phyloP scores from a whole-genome alignment of 768 basidiomycete genomes.

The Hygrophorus pudorinus region DNA sequence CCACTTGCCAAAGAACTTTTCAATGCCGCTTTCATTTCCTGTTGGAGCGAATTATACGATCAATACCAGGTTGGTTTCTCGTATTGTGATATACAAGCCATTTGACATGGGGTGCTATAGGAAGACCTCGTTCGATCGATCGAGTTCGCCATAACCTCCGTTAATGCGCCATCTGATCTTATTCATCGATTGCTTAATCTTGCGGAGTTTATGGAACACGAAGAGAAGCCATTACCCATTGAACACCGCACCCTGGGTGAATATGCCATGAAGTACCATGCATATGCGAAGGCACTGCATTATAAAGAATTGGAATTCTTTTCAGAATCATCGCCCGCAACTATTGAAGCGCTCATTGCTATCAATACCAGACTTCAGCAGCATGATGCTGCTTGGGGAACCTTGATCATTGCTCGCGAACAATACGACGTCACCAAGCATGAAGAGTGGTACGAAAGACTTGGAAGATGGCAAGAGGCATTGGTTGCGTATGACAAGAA shows the following conservation, averaged over 20 bases:
- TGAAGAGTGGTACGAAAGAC: slow-evolving; percentile 97
- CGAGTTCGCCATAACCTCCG: slow-evolving; percentile 73
- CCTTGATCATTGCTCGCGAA: slow-evolving; percentile 79
- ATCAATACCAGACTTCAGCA: slow-evolving; percentile 97
- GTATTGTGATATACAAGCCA: not conserved
- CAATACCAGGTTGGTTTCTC: slow-evolving; percentile 73
- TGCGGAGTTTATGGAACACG: slow-evolving; percentile 99
- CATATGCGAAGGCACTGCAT: slow-evolving; percentile 95
- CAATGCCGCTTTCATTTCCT: slow-evolving; percentile 97
- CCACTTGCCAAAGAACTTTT: slow-evolving; percentile 91
- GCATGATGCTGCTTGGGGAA: slow-evolving; percentile 97
- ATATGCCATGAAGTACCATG: slow-evolving; percentile 87
- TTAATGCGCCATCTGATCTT: slow-evolving; percentile 73
- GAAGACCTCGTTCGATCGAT: slow-evolving; percentile 92
- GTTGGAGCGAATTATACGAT: slow-evolving; percentile 93
- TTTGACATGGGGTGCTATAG: slow-evolving; percentile 29
- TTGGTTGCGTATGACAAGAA: slow-evolving; percentile 77
- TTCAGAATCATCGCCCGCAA: slow-evolving; percentile 78
- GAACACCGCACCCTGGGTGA: slow-evolving; percentile 90
- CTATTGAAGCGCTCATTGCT: slow-evolving; percentile 89
- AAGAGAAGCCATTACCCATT: slow-evolving; percentile 91
- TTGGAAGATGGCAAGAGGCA: slow-evolving; percentile 95
- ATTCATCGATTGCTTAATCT: slow-evolving; percentile 87
- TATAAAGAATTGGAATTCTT: slow-evolving; percentile 99
- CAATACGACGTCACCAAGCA: slow-evolving; percentile 88